Base-by-base conservation (phyloP, 2,329 filamentous ascomycete species). In the Aspergillus nomiae region DNA sequence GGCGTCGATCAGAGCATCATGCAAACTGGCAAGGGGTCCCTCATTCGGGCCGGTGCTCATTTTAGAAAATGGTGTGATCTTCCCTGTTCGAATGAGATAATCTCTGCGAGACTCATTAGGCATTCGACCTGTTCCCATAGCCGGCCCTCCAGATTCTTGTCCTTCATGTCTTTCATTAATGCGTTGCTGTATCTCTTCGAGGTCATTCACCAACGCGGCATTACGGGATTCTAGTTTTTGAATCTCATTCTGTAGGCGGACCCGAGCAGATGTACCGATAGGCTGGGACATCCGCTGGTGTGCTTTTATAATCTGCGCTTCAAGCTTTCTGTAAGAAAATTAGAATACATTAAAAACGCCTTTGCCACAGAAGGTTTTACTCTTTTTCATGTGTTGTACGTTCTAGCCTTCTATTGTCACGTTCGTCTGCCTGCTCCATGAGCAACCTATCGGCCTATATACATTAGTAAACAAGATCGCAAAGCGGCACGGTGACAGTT, bases 41-140 rank as follows among this genome's bases (percentile, higher is more conserved):
- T 86, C 82, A 4, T 83, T 73, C 28, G 72, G 83, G 1, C 88
- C 84, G 16, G 87, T 84, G 30, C 88, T 88, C 70, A 96, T 86
- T 66, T 90, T 91, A 9, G 93, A 91, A 73, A 99, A 99, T 0
- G 95, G 95, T 0, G 95, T 99, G 69, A 99, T 98, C 79, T 98
- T 98, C 65, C 95, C 95, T 0, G 94, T 99, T 32, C 95, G 89
- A 56, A 99, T 95, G 54, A 99, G 85, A 74, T 91, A 99, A 54
- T 97, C 94, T 57, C 94, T 87, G 64, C 92, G 89, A 28, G 87
- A 92, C 80, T 98, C 95, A 64, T 91, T 91, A 1, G 91, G 88
- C 61, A 94, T 79, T 59, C 87, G 87, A 63, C 79, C 81, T 5
- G 78, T 71, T 30, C 82, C 79, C 58, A 81, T 78, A 16, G 74